These are phyloP conservation scores for Prunus mume DNA, from an alignment of 306 rosid genomes.

Conservation along the genomic window DNA sequence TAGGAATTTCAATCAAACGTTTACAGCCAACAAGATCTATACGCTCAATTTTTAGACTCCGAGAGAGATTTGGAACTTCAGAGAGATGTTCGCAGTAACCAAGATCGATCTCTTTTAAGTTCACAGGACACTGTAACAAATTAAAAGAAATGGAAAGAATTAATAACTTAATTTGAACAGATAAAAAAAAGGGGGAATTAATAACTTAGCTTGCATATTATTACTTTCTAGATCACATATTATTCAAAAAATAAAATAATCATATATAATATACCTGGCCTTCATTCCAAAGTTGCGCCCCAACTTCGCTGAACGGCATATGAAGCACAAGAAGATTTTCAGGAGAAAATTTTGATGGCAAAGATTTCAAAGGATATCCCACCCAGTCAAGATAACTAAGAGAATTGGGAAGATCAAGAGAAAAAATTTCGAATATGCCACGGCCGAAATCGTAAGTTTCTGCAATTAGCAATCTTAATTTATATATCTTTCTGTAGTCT, in stretches of 20 bases:
- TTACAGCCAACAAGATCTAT: background rate
- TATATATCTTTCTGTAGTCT: background rate
- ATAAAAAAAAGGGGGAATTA: too few relatives aligned
- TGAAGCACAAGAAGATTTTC: background rate
- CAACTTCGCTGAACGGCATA: fast-evolving
- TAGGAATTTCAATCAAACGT: background rate
- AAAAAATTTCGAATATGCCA: too few relatives aligned
- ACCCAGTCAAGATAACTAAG: background rate
- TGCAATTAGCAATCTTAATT: background rate
- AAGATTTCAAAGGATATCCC: background rate
- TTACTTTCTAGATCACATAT: background rate
- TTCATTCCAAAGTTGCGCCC: background rate
- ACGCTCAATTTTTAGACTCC: background rate
- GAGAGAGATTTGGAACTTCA: background rate
- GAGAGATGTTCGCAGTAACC: background rate
- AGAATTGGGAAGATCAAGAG: background rate
- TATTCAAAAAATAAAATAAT: background rate
- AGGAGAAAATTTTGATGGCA: background rate
- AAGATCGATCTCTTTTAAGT: slow-evolving; percentile 9
- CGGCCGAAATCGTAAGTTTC: background rate
- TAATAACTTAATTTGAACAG: too few relatives aligned
- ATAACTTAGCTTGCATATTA: too few relatives aligned
- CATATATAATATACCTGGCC: background rate
- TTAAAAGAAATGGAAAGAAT: background rate
- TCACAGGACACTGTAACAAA: slow-evolving; percentile 1